Conservation (phyloP, 2,329 filamentous ascomycete genomes). For the Aureobasidium sp. region DNA sequence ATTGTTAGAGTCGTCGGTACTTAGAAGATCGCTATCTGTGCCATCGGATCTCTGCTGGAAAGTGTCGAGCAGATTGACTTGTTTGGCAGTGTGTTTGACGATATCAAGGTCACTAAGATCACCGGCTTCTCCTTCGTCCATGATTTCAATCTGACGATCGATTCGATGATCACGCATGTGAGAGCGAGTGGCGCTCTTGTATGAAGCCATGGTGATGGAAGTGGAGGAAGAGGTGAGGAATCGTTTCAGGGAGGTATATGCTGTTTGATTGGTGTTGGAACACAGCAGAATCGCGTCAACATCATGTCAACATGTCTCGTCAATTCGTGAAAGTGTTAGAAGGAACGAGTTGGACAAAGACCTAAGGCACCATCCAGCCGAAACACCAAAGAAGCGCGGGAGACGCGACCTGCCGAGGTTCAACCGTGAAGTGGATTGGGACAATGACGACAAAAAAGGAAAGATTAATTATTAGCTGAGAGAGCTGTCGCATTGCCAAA, state of each 20-base stretch:
- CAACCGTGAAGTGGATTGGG: background rate
- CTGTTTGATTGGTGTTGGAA: background rate
- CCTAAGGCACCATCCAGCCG: background rate
- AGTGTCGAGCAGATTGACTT: background rate
- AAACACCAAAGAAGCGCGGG: background rate
- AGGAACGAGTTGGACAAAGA: conserved; percentile 1
- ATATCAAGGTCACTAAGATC: conserved; percentile 9
- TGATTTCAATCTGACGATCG: background rate
- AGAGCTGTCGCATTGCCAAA: background rate
- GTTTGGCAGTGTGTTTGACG: conserved; percentile 1
- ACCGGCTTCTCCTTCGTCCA: conserved; percentile 3
- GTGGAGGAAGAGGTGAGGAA: background rate
- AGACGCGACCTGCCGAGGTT: background rate
- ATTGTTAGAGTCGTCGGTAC: background rate
- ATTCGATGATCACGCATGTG: background rate
- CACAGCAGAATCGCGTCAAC: background rate
- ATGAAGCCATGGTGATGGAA: background rate
- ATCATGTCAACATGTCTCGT: background rate
- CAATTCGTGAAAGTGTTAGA: background rate
- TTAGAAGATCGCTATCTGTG: background rate
- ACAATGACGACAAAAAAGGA: conserved; percentile 2
- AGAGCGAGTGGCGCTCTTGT: background rate
- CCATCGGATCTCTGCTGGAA: background rate
- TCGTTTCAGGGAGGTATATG: background rate
- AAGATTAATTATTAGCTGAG: background rate